Conservation (phyloP, 176 grass and related monocot genomes). For the Hyparrhenia diplandra region DNA sequence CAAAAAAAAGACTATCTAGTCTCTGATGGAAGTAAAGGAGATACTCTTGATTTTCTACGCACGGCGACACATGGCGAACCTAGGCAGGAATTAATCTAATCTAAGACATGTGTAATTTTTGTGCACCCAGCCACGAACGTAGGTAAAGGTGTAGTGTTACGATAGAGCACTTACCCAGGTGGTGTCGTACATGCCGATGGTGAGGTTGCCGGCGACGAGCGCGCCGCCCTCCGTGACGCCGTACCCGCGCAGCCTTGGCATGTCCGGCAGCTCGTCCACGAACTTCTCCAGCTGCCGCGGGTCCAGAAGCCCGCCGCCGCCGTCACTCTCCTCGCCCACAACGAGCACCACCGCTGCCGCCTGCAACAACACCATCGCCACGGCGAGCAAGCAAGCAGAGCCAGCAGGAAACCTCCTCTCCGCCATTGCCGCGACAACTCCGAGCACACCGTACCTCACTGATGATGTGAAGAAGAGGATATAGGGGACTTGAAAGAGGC, state of each 20-base stretch:
- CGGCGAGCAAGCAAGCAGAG: neutral
- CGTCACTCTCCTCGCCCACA: slow-evolving; percentile 4
- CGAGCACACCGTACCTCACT: too few relatives aligned
- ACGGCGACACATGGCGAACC: neutral
- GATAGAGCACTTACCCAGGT: slow-evolving; percentile 62
- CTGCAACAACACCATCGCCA: slow-evolving; percentile 15
- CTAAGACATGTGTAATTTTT: neutral
- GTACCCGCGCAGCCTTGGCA: slow-evolving; percentile 66
- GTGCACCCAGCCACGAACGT: neutral
- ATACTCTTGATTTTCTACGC: neutral
- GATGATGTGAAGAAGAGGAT: neutral
- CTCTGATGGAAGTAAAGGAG: neutral
- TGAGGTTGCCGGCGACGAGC: slow-evolving; percentile 71
- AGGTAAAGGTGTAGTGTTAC: too few relatives aligned
- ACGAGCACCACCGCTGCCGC: slow-evolving; percentile 2
- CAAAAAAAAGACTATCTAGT: neutral
- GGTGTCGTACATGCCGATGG: slow-evolving; percentile 92
- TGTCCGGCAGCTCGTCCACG: slow-evolving; percentile 83
- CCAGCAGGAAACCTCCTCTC: neutral
- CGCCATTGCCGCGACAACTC: slow-evolving; percentile 28
- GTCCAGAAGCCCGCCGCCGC: slow-evolving; percentile 9
- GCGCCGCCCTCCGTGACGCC: slow-evolving; percentile 16
- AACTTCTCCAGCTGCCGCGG: slow-evolving; percentile 69
- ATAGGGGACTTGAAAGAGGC: neutral
- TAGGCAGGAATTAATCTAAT: too few relatives aligned